Base-by-base conservation (phyloP, 2,329 filamentous ascomycete species). In the Phialophora verrucosa region DNA sequence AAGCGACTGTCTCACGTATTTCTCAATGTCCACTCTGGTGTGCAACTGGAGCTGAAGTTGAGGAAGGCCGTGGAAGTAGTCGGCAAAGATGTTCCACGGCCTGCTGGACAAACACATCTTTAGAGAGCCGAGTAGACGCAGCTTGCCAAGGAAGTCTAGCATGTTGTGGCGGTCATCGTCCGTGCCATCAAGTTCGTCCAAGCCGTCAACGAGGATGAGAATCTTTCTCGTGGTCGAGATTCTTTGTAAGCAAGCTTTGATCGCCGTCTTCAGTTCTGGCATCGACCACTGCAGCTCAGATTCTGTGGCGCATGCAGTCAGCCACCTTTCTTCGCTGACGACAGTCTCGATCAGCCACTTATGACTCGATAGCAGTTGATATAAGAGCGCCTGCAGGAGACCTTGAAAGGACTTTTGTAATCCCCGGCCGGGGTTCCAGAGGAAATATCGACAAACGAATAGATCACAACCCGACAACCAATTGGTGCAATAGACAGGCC, bases 61-160 rank as follows among this genome's bases (percentile, higher is more conserved):
- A 12, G 66, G 59, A n/a, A 25, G 47, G n/a, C 25, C 51, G 3
- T 35, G 7, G 47, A 69, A 64, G 44, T 12, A 54, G 35, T 69
- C 64, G 11, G 44, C 20, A 51, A 64, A 69, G 31, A 67, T 59
- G 50, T 61, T 56, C 35, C 51, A 59, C 11, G 64, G 64, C 31
- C 66, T 42, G 50, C 66, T 69, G 17, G 66, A 54, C 17, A 67
- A 11, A 50, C 66, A 69, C 17, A 57, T 20, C 42, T 67, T 69
- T 2, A 69, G 29, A 14, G 53, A n/a, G 2, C 32, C 12, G 17
- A 47, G 14, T 29, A 3, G 17, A 14, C 63, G n/a, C n/a, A 66
- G 14, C 14, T 25, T 49, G 27, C 25, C 17, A 5, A 68, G 17
- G 17, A 66, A 25, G 11, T 66, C 50, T 29, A 62, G 42, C 17